A percentile compares a stretch with the other conserved stretches of the same genome.
These are phyloP conservation scores for Boletus coccyginus DNA, from an alignment of 768 basidiomycete species.

Conservation along the genomic window DNA sequence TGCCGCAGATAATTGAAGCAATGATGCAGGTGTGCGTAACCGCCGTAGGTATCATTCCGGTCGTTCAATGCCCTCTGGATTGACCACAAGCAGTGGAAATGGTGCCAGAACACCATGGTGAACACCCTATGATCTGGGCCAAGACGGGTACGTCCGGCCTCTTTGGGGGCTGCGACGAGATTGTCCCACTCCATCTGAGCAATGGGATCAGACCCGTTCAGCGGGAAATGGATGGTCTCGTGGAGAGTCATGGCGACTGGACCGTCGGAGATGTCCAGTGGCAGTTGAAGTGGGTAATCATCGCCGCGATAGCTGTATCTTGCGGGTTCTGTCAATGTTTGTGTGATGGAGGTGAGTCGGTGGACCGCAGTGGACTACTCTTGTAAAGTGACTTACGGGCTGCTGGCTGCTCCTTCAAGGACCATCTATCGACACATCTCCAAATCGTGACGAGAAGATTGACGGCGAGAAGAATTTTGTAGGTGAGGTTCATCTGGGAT, in stretches of 20 bases:
- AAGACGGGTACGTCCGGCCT: constrained; percentile 9
- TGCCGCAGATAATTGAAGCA: constrained; percentile 16
- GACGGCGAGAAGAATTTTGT: not conserved
- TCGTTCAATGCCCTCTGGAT: constrained; percentile 12
- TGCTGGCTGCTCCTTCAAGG: not conserved
- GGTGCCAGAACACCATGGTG: constrained; percentile 9
- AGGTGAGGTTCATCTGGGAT: not conserved
- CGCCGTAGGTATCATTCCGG: constrained; percentile 3
- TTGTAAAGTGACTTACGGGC: too few relatives aligned
- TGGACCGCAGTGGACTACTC: too few relatives aligned
- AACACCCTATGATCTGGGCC: constrained; percentile 14
- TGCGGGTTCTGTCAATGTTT: not conserved
- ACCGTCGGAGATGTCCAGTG: not conserved
- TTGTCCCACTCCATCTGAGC: constrained; percentile 9
- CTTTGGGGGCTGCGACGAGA: constrained; percentile 6
- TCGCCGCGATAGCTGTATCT: constrained; percentile 10
- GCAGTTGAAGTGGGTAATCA: constrained; percentile 10
- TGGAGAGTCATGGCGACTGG: constrained; percentile 15
- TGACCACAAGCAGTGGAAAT: constrained; percentile 15
- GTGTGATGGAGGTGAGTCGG: not conserved
- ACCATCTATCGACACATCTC: not conserved
- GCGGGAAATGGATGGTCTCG: constrained; percentile 8
- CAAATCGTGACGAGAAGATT: not conserved
- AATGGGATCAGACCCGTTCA: constrained; percentile 4
- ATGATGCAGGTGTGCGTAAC: constrained; percentile 10